Base-by-base conservation (phyloP, 179 eudicot species). In the Vitellaria paradoxa region DNA sequence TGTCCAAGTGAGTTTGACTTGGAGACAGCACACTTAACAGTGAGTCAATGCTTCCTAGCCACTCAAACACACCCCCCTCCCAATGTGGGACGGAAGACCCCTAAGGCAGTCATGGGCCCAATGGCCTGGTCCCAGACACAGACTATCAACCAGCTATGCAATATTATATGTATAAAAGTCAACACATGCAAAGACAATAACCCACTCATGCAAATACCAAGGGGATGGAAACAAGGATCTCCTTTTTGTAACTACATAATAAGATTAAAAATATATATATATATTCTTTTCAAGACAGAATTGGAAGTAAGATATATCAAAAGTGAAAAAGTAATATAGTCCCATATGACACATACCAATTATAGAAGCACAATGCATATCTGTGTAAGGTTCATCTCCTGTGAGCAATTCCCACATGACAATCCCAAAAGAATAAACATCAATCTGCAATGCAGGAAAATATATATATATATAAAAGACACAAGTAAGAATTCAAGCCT, bases 321-420 rank as follows among this genome's bases (percentile, higher is more conserved):
- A 56, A 49, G 5, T 4, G 10, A 12, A 76, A 12, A 23, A 63
- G 30, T 9, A 30, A 50, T 15, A 67, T 59, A 56, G 17, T 79
- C 45, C 30, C 73, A 60, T 10, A 15, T 8, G 8, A 15, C 64
- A 79, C 91, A 9, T 89, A 95, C 99, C 99, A 63, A 95, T 95
- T 76, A 95, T 87, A 37, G 95, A 90, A 70, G 97, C 97, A 83
- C 95, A 90, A 77, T 91, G 97, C 92, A 84, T 88, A 84, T 93
- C 97, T 46, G 88, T 77, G 75, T 95, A 95, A 40, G 99, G 99
- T 76, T 95, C 97, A 66, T 95, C 98, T 65, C 99, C 99, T 13
- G 99, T 95, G 49, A 95, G 95, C 88, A 95, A 80, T 71, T 95
- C 99, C 99, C 99, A 95, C 99, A 95, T 94, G 59, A 90, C 97